Conservation (phyloP, 805 yeast genomes). For the Kregervanrija pseudodelftensis region DNA sequence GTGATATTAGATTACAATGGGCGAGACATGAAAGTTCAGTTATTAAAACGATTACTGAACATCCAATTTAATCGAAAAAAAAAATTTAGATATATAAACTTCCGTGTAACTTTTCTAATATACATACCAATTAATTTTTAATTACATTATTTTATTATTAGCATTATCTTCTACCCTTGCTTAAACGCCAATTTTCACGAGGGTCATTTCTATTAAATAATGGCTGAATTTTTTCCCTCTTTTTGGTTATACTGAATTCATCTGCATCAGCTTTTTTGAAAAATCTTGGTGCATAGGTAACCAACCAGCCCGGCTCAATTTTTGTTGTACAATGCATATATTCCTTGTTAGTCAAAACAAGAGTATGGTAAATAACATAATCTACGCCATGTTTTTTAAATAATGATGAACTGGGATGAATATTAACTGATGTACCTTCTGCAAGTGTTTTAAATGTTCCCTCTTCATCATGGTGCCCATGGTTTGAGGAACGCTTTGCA, state of each 20-base stretch:
- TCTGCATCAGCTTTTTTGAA: conserved; percentile 56
- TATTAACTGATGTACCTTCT: conserved; percentile 64
- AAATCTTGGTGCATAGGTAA: conserved; percentile 63
- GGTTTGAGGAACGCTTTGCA: conserved; percentile 49
- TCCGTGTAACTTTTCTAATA: not conserved
- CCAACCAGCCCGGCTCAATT: conserved; percentile 78
- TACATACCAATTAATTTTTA: not conserved
- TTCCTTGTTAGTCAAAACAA: conserved; percentile 78
- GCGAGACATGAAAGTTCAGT: conserved; percentile 24
- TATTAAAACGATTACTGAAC: not conserved
- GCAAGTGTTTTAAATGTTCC: conserved; percentile 46
- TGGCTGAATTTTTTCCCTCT: conserved; percentile 65
- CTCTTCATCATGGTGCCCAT: conserved; percentile 33
- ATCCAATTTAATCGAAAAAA: too few species aligned
- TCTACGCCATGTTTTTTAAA: conserved; percentile 50
- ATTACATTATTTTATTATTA: not conserved
- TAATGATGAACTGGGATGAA: conserved; percentile 83
- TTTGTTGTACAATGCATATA: conserved; percentile 84
- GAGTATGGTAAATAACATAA: conserved; percentile 74
- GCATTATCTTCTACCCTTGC: conserved; percentile 30
- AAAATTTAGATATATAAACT: not conserved
- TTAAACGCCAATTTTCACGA: conserved; percentile 72
- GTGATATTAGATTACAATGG: conserved; percentile 38
- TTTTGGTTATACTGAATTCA: conserved; percentile 42
- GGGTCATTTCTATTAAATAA: conserved; percentile 53